phyloP scores from a whole-genome alignment of 75 land plant genomes.

The Selaginella moellendorffii region DNA sequence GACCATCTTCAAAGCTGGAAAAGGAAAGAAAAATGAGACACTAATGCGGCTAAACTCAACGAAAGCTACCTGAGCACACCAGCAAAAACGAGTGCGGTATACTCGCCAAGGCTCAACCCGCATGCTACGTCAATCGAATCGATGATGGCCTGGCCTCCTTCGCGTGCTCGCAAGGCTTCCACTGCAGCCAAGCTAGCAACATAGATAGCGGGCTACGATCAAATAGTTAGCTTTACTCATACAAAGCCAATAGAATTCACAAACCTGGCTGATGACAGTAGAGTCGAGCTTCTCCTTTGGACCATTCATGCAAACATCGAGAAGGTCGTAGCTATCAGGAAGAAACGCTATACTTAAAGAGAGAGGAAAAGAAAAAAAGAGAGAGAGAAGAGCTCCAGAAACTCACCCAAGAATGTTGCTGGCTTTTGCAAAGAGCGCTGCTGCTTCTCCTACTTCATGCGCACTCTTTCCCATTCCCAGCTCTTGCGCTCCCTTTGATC shows the following conservation, averaged over 20 bases:
- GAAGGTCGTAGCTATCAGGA: slow-evolving; percentile 59
- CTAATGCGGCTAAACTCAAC: background rate
- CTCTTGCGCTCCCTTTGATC: slow-evolving; percentile 84
- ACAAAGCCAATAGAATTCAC: background rate
- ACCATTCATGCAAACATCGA: slow-evolving; percentile 81
- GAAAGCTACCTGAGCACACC: slow-evolving; percentile 80
- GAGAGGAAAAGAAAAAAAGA: slow-evolving; percentile 2
- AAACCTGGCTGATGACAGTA: slow-evolving; percentile 92
- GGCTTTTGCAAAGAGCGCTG: slow-evolving; percentile 61
- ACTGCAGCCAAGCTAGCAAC: slow-evolving; percentile 96
- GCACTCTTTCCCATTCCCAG: slow-evolving; percentile 96
- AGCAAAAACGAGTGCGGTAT: slow-evolving; percentile 97
- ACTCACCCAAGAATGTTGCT: slow-evolving; percentile 85
- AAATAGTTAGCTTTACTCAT: background rate
- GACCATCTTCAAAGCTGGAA: slow-evolving; percentile 92
- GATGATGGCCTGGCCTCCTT: slow-evolving; percentile 82
- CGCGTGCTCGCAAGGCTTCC: slow-evolving; percentile 76
- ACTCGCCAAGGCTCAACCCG: slow-evolving; percentile 95
- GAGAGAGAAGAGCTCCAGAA: background rate
- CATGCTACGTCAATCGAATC: slow-evolving; percentile 95
- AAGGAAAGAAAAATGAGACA: background rate
- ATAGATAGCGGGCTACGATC: slow-evolving; percentile 89
- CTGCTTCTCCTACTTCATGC: slow-evolving; percentile 68
- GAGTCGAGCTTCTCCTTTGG: slow-evolving; percentile 96
- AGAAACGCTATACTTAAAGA: background rate